Evolutionary conservation across 2,329 filamentous ascomycete genomes (phyloP), one percentile per base, ranked within the genome.

Genomic region (Curvularia sp.): DNA sequence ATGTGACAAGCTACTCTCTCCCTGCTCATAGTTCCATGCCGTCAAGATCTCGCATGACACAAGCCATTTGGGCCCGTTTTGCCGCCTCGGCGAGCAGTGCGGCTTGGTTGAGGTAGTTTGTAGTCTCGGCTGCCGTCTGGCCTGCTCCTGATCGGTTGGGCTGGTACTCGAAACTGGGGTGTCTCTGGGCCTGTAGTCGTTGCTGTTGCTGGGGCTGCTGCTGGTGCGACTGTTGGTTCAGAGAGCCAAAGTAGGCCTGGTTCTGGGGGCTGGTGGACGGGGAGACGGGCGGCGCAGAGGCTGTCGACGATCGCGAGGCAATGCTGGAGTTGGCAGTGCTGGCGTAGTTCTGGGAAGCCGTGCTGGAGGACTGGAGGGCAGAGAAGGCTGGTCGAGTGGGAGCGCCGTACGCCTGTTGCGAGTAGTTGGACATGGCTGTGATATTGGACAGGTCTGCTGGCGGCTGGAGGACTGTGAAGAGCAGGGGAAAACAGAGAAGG

Each of bases 11-110:
- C 46, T 28, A 35, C 10, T 22, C 26, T 42, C 47, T 53, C 30
- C 30, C 15, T 13, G 49, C 54, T 57, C 68, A 80, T 35, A 92
- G 78, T 53, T 85, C 86, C 71, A 90, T 84, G 63, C 88, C 86
- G 71, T 92, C 92, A 73, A 98, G 84, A 77, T 97, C 94, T 62
- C 93, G 85, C 83, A 93, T 90, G 75, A 97, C 82, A 71, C 93
- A 88, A 42, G 92, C 92, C 83, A 97, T 91, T 78, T 97, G 92
- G 9, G 94, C 94, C 42, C 93, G 85, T 79, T 96, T 97, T 43
- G 93, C 94, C 1, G 94, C 94, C 81, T 98, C 94, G 35, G 93
- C 93, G 42, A 97, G 85, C 30, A 97, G 85, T 58, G 86, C 94
- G 72, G 94, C 91, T 77, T 96, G 89, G 69, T 89, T 87, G 60